Evolutionary conservation across 148 eudicot species (phyloP).

Genomic region (Agrostemma githago): DNA sequence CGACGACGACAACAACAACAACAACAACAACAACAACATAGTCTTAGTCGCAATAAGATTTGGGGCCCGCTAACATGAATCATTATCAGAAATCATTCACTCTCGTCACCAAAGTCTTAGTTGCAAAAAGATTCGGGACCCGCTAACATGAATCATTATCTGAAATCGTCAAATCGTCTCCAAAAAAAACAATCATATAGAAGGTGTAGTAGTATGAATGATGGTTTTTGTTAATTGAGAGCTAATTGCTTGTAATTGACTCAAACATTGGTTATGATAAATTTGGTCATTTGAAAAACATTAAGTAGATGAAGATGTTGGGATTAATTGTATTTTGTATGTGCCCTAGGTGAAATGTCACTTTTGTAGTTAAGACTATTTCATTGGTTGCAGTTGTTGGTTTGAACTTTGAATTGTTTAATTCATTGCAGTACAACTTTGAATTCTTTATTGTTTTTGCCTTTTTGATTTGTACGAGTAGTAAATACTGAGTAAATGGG

Average conservation of each 20-base stretch:
- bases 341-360: background rate
- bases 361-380: conserved; percentile 11
- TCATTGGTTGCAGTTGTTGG: background rate
- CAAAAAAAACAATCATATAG: too few species aligned
- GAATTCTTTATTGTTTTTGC: background rate
- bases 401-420: conserved; percentile 1
- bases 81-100: too few species aligned
- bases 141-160: too few species aligned
- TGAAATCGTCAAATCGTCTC: too few species aligned
- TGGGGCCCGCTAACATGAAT: too few species aligned
- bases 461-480: background rate
- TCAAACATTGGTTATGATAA: conserved; percentile 9
- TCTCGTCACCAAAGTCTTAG: too few species aligned
- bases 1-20: too few species aligned
- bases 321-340: background rate
- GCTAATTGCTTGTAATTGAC: conserved; percentile 22
- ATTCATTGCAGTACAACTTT: background rate
- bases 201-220: background rate
- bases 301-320: conserved; percentile 17
- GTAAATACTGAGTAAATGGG: background rate
- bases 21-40: too few species aligned
- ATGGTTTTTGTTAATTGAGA: background rate
- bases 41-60: too few species aligned
- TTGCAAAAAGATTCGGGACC: too few species aligned
- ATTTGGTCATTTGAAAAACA: background rate